These are phyloP conservation scores for Besnoitia besnoiti DNA, from an alignment of 169 alveolate species.

Conservation along the genomic window DNA sequence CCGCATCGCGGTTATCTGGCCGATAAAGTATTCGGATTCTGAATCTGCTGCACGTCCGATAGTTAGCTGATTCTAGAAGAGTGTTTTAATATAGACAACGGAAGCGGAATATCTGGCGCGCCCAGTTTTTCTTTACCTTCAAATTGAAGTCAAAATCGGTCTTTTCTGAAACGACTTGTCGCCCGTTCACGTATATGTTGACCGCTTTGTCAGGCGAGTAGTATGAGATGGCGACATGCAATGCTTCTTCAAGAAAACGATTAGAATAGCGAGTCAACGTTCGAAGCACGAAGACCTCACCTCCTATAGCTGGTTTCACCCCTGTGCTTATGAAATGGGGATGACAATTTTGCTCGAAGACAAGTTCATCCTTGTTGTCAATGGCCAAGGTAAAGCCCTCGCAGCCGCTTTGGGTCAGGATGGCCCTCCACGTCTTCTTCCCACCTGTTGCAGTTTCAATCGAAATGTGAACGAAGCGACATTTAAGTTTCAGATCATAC, in stretches of 20 bases:
- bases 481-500: slow-evolving; percentile 4
- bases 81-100: neutral
- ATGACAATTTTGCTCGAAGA: slow-evolving; percentile 83
- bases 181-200: slow-evolving; percentile 76
- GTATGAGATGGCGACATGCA: slow-evolving; percentile 56
- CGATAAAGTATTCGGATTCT: slow-evolving; percentile 79
- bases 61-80: slow-evolving; percentile 68
- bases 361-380: slow-evolving; percentile 80
- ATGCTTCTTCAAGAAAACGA: slow-evolving; percentile 79
- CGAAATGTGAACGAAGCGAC: neutral
- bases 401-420: slow-evolving; percentile 78
- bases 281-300: no score
- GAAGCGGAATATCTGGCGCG: neutral
- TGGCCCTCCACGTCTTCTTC: slow-evolving; percentile 66
- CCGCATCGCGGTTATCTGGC: slow-evolving; percentile 73
- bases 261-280: neutral
- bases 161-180: slow-evolving; percentile 60
- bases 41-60: slow-evolving; percentile 76
- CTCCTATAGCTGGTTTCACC: slow-evolving; percentile 71
- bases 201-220: slow-evolving; percentile 68
- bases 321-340: slow-evolving; percentile 79
- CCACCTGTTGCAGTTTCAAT: slow-evolving; percentile 40
- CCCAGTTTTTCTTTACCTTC: slow-evolving; percentile 37
- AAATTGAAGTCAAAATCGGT: slow-evolving; percentile 73
- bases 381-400: slow-evolving; percentile 82